A percentile compares a stretch with the other conserved stretches of the same genome.
These are phyloP conservation scores for Sarocladiaceae sp. DNA, from an alignment of 2,329 filamentous ascomycete genomes.

Conservation along the genomic window DNA sequence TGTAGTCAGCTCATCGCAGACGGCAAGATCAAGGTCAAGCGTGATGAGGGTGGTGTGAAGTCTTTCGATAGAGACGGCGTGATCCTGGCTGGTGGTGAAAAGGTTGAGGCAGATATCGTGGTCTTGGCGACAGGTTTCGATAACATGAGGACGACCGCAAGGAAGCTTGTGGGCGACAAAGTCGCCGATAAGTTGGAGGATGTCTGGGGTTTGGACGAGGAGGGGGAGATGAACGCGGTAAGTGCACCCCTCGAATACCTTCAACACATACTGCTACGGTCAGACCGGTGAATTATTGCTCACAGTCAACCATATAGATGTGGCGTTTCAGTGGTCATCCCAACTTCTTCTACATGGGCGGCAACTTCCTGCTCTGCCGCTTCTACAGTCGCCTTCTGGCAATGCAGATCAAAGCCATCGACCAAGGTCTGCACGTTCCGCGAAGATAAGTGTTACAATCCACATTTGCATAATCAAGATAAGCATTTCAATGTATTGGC, in stretches of 20 bases:
- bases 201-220: slow-evolving; percentile 33
- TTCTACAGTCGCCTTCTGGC: slow-evolving; percentile 31
- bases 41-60: slow-evolving; percentile 24
- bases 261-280: no score
- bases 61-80: slow-evolving; percentile 23
- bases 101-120: slow-evolving; percentile 34
- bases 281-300: not conserved
- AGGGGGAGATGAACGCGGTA: slow-evolving; percentile 23
- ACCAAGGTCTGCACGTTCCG: slow-evolving; percentile 16
- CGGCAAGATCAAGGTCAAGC: slow-evolving; percentile 37
- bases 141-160: slow-evolving; percentile 29
- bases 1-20: slow-evolving; percentile 57
- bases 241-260: no score
- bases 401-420: slow-evolving; percentile 33
- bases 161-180: slow-evolving; percentile 31
- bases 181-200: slow-evolving; percentile 27
- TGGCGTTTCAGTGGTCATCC: slow-evolving; percentile 33
- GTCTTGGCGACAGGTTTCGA: slow-evolving; percentile 39
- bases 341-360: slow-evolving; percentile 34
- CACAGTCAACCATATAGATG: slow-evolving; percentile 20
- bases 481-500: no score
- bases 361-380: slow-evolving; percentile 28
- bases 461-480: no score
- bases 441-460: not conserved
- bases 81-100: slow-evolving; percentile 26